phyloP scores from a whole-genome alignment of 2,329 filamentous ascomycete genomes.

The Alternaria solani region DNA sequence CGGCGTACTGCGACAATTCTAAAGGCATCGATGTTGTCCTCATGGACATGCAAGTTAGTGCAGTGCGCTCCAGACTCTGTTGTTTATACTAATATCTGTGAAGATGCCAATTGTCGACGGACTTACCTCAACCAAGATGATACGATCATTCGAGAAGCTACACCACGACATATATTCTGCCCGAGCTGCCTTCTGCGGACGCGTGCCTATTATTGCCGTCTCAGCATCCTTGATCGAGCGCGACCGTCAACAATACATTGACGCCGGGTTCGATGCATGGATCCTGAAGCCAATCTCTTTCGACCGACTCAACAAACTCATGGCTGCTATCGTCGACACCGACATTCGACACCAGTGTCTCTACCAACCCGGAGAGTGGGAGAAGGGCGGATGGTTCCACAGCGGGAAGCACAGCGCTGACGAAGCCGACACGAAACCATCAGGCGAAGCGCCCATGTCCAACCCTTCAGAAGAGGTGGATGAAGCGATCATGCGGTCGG shows the following conservation, averaged over 20 bases:
- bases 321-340: conserved; percentile 72
- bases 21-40: conserved; percentile 77
- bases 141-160: conserved; percentile 73
- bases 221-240: conserved; percentile 81
- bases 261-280: conserved; percentile 88
- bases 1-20: conserved; percentile 70
- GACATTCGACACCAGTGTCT: conserved; percentile 67
- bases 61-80: neutral
- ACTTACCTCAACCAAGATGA: conserved; percentile 81
- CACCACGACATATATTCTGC: conserved; percentile 64
- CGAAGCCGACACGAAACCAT: conserved; percentile 50
- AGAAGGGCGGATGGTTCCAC: conserved; percentile 84
- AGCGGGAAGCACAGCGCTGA: conserved; percentile 49
- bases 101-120: conserved; percentile 95
- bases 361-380: conserved; percentile 79
- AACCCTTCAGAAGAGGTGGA: conserved; percentile 30
- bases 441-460: conserved; percentile 23
- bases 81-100: conserved; percentile 7
- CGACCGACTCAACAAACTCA: conserved; percentile 71
- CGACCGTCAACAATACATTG: conserved; percentile 72
- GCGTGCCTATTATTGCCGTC: conserved; percentile 84
- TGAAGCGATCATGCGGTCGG: conserved; percentile 27
- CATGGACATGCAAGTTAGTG: conserved; percentile 89
- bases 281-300: conserved; percentile 90
- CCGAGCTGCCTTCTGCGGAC: conserved; percentile 67